These are phyloP conservation scores for Fusarium sacchari DNA, from an alignment of 2,329 filamentous ascomycete genomes.

Conservation along the genomic window DNA sequence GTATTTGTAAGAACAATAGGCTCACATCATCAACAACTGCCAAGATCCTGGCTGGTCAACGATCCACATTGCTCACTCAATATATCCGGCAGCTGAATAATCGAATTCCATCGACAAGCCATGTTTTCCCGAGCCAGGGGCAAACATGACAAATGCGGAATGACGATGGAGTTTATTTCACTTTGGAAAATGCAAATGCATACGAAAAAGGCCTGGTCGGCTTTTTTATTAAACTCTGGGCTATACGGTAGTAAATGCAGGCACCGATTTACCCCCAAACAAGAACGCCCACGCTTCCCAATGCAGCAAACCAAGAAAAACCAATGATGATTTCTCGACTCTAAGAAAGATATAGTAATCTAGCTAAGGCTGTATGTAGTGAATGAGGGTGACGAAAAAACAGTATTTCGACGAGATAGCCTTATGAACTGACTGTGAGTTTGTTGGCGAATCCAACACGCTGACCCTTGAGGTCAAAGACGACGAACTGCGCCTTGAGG, in stretches of 20 bases:
- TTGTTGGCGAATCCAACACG: constrained; percentile 55
- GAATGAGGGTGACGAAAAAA: background rate
- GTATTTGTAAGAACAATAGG: background rate
- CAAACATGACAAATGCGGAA: constrained; percentile 10
- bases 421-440: constrained; percentile 19
- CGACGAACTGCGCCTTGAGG: constrained; percentile 57
- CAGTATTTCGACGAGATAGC: background rate
- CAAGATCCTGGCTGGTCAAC: background rate
- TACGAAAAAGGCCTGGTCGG: constrained; percentile 2
- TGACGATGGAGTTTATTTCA: background rate
- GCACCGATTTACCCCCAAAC: constrained; percentile 7
- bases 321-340: background rate
- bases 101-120: constrained; percentile 2
- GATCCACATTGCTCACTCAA: background rate
- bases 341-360: background rate
- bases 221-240: constrained; percentile 20
- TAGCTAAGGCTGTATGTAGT: background rate
- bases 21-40: background rate
- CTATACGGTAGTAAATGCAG: constrained; percentile 15
- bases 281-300: constrained; percentile 37
- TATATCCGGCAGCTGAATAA: background rate
- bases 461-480: constrained; percentile 50
- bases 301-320: constrained; percentile 12
- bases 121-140: background rate
- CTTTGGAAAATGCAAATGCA: background rate